Evolutionary conservation across 805 yeast genomes (phyloP), one percentile per base, ranked within the genome.

Genomic region (Metschnikowia chrysomelidarum): DNA sequence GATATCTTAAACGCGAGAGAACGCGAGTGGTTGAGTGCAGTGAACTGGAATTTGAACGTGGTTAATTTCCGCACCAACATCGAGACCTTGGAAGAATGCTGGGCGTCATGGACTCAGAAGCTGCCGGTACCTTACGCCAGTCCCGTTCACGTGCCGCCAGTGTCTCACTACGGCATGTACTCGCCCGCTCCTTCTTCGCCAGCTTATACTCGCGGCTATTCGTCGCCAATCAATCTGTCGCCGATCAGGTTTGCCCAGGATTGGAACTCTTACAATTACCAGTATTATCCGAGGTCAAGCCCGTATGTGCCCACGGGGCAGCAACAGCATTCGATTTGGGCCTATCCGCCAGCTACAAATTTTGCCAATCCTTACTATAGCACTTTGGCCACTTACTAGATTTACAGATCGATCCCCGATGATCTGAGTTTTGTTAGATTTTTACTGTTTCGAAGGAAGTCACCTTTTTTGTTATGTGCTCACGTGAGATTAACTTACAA

Each of bases 1-100:
- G 53, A 54, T 2, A 60, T 72, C 22, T 71, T 91, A 44, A 87
- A 89, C 52, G 51, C 56, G 12, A 64, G 77, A 42, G 98, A 91
- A 65, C 75, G 74, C 35, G 67, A 64, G 28, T 91, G 94, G 91
- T 69, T 87, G 41, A 50, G 55, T 7, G 67, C 69, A 21, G 69
- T 81, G 33, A 62, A 76, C 41, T 82, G 87, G 86, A 71, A 68
- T 50, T 62, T 82, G 37, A 65, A 59, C 41, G 69, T 64, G 3
- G 69, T 62, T 23, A 54, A 56, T 32, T 65, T 60, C 41, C 67
- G 59, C 40, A 40, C 51, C 17, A 67, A 68, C 47, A 63, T 67
- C 30, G 38, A 53, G 19, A 65, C 69, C 11, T 57, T 68, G 46
- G 70, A 67, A 44, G 68, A 67, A 42, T 68, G 73, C 42, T 68